Base-by-base conservation (phyloP, 768 basidiomycete species). In the Lentinula raphanica region DNA sequence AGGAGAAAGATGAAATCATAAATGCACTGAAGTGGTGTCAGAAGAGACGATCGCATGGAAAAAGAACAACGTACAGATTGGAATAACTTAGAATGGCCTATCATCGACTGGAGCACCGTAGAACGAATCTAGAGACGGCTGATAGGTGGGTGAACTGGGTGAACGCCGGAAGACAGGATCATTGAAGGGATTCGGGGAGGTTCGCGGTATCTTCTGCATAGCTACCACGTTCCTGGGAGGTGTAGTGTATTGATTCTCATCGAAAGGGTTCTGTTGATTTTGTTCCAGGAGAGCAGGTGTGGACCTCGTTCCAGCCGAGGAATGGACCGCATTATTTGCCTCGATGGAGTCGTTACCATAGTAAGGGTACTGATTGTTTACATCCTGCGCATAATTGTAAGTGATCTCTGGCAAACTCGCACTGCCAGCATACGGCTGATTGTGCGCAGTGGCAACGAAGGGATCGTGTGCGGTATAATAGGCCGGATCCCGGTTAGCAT, bases 361-460 rank as follows among this genome's bases (percentile, higher is more conserved):
- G 32, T 49, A 57, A 11, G 56, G 56, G 35, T 57, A 57, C 32
- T 57, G 56, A 49, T 57, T 57, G 46, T 57, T 57, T 31, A 49
- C 56, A 28, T 57, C 56, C 25, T 39, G 44, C 19, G 56, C 56
- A 32, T 57, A 57, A 32, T 25, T 45, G 46, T 57, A 57, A 29
- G 46, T 49, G 11, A 57, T 46, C 17, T 57, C 56, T 25, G 56
- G 56, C 46, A 57, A 49, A 23, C 46, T 57, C 13, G 45, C 46
- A 40, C 38, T 46, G 17, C 51, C 51, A 15, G 35, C 32, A 35
- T 36, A 39, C 51, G 23, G 35, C 32, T 21, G 12, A 38, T 39
- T 25, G 35, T 53, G 32, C 23, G 49, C 32, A 32, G n/a, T 17
- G 23, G 29, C 46, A 49, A 40, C 11, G 35, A 57, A 57, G 9